These are phyloP conservation scores for Backusella westeae DNA, from an alignment of 192 early-diverging fungal genomes.

Conservation along the genomic window DNA sequence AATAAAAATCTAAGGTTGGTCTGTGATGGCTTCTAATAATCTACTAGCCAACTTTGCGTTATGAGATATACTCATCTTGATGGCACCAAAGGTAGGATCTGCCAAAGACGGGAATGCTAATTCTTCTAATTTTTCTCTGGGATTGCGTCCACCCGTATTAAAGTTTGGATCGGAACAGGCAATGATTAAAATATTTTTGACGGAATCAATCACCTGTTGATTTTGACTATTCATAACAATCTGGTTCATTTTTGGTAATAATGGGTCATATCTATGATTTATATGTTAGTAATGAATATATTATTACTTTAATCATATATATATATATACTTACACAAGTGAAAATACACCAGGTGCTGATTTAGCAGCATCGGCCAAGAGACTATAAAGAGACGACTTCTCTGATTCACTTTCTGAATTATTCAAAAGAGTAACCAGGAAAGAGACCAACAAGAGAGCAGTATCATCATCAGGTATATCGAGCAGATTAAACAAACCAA, in stretches of 20 bases:
- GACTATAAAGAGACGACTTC: conserved; percentile 65
- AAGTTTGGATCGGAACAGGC: conserved; percentile 22
- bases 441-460: conserved; percentile 55
- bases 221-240: conserved; percentile 59
- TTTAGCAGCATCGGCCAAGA: conserved; percentile 66
- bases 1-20: not conserved
- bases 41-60: conserved; percentile 14
- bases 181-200: conserved; percentile 22
- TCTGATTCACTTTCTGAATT: conserved; percentile 67
- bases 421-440: conserved; percentile 67
- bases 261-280: conserved; percentile 53
- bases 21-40: conserved; percentile 21
- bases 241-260: conserved; percentile 65
- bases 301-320: not conserved
- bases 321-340: conserved; percentile 56
- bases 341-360: conserved; percentile 63
- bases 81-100: conserved; percentile 24
- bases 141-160: conserved; percentile 30
- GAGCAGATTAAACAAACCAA: conserved; percentile 57
- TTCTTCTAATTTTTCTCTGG: conserved; percentile 48
- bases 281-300: not conserved
- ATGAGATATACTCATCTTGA: conserved; percentile 8
- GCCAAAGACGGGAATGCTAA: conserved; percentile 31
- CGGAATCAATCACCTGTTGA: conserved; percentile 16
- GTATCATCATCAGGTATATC: conserved; percentile 58